A percentile compares a stretch with the other conserved stretches of the same genome.
These are phyloP conservation scores for Acanthamoeba healyi DNA, from an alignment of 208 protist species.

Conservation along the genomic window DNA sequence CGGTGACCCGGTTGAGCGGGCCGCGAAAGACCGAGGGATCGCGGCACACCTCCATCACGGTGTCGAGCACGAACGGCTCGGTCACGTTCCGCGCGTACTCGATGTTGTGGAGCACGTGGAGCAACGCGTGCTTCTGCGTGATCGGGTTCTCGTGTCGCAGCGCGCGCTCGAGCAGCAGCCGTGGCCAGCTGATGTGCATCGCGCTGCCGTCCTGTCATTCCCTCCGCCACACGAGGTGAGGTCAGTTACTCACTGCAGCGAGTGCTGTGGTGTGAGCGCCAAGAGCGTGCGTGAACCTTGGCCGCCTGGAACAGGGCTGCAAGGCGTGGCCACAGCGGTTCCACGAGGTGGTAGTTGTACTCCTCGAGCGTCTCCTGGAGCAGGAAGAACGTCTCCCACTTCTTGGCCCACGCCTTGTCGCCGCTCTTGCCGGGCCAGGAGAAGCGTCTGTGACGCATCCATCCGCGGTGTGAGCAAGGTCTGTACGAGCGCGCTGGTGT, in stretches of 20 bases:
- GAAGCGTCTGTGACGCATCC: neutral
- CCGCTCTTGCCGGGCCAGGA: neutral
- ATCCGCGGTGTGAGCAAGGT: neutral
- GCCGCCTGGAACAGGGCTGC: neutral
- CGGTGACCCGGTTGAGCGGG: neutral
- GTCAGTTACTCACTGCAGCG: no score
- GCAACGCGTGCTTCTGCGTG: neutral
- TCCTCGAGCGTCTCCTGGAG: constrained; percentile 49
- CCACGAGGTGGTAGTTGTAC: constrained; percentile 46
- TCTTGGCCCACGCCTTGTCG: constrained; percentile 16
- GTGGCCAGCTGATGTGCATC: neutral
- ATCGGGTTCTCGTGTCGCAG: constrained; percentile 25
- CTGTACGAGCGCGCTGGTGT: no score
- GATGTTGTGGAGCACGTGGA: neutral
- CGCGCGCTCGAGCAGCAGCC: neutral
- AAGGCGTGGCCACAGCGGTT: neutral
- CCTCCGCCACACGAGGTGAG: no score
- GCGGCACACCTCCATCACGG: neutral
- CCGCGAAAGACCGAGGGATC: constrained; percentile 20
- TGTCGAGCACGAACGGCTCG: neutral
- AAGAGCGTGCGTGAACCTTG: neutral
- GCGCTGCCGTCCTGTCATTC: neutral
- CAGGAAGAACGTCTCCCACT: constrained; percentile 43
- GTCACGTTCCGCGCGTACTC: neutral
- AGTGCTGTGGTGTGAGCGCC: no score